Percentiles rank a stretch among this genome's conserved stretches.
Evolutionary conservation across 805 yeast species (phyloP).

Genomic region (Monosporozyma yasuniensis): DNA sequence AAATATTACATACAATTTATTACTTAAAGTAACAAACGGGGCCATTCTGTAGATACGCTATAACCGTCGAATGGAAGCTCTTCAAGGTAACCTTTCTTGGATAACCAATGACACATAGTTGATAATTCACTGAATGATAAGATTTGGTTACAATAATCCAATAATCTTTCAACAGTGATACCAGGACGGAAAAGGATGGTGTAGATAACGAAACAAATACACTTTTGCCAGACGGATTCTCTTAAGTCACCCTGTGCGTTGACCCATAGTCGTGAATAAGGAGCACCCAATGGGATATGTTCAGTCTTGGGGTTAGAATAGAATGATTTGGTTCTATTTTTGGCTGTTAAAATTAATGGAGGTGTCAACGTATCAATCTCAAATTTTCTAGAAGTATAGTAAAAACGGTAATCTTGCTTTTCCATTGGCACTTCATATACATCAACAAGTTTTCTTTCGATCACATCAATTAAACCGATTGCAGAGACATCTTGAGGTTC

Average conservation of each 20-base stretch:
- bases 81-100: conserved; percentile 22
- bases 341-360: conserved; percentile 42
- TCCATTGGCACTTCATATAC: conserved; percentile 49
- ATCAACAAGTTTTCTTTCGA: conserved; percentile 36
- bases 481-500: conserved; percentile 53
- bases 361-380: conserved; percentile 54
- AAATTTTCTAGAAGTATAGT: conserved; percentile 68
- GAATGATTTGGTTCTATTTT: conserved; percentile 3
- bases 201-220: conserved; percentile 40
- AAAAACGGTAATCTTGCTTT: conserved; percentile 40
- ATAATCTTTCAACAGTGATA: conserved; percentile 25
- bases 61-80: conserved; percentile 16
- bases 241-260: conserved; percentile 56
- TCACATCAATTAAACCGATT: conserved; percentile 48
- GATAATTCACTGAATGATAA: conserved; percentile 34
- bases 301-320: conserved; percentile 8
- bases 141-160: conserved; percentile 18
- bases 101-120: conserved; percentile 39
- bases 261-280: conserved; percentile 67
- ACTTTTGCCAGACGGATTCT: conserved; percentile 47
- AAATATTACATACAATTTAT: neutral
- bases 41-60: conserved; percentile 20
- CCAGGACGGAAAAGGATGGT: conserved; percentile 51
- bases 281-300: conserved; percentile 49
- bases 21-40: conserved; percentile 10